Percentiles rank a stretch among this genome's conserved stretches.
These are phyloP conservation scores for Naganishia sp. DNA, from an alignment of 1,284 basidiomycete genomes.

Conservation along the genomic window DNA sequence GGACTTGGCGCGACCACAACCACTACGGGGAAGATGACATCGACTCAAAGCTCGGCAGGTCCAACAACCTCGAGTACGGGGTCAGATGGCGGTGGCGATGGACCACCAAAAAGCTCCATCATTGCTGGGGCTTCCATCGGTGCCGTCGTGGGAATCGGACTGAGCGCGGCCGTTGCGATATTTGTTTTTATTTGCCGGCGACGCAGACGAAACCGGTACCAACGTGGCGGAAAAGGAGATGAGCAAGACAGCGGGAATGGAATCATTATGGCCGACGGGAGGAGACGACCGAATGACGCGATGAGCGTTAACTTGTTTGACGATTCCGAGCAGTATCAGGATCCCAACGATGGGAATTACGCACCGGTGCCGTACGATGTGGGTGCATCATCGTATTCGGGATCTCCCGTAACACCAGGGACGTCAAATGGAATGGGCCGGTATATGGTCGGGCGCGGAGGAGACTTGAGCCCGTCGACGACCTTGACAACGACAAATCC, in stretches of 20 bases:
- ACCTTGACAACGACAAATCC: slow-evolving; percentile 12
- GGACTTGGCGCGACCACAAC: slow-evolving; percentile 14
- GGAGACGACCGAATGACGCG: slow-evolving; percentile 15
- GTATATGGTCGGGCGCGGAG: neutral
- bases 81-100: neutral
- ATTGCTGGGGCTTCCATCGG: slow-evolving; percentile 25
- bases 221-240: slow-evolving; percentile 15
- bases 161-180: slow-evolving; percentile 26
- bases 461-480: slow-evolving; percentile 3
- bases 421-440: neutral
- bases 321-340: slow-evolving; percentile 14
- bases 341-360: slow-evolving; percentile 23
- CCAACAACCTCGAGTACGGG: neutral
- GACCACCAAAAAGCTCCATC: slow-evolving; percentile 20
- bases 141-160: slow-evolving; percentile 24
- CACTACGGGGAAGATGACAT: too few relatives aligned
- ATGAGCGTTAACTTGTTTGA: slow-evolving; percentile 26
- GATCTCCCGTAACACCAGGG: slow-evolving; percentile 6
- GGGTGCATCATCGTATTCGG: slow-evolving; percentile 19
- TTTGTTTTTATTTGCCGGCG: slow-evolving; percentile 24
- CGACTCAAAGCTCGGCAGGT: neutral
- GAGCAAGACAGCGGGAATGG: neutral
- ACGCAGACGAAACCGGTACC: neutral
- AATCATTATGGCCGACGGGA: slow-evolving; percentile 17
- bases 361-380: slow-evolving; percentile 18